Evolutionary conservation across 768 basidiomycete species (phyloP).

Genomic region (Leccinum boreale): DNA sequence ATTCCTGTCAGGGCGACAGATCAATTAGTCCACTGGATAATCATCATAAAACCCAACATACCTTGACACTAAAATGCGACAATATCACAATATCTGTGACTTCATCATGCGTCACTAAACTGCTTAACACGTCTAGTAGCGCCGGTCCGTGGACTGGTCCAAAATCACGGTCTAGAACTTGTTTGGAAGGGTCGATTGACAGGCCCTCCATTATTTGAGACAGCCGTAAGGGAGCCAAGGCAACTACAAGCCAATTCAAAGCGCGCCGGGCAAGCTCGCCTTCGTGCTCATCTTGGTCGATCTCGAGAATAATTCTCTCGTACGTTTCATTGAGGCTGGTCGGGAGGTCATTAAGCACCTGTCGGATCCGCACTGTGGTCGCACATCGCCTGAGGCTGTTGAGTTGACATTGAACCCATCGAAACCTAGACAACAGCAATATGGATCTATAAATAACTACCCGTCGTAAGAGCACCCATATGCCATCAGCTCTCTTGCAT

Average conservation of each 20-base stretch:
- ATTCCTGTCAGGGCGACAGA: background rate
- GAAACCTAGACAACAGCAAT: slow-evolving; percentile 4
- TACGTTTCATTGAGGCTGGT: slow-evolving; percentile 6
- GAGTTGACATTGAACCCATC: slow-evolving; percentile 18
- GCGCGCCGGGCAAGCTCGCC: background rate
- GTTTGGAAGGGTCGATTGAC: background rate
- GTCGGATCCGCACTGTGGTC: background rate
- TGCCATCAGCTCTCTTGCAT: slow-evolving; percentile 5
- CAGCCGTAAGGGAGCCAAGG: slow-evolving; percentile 4
- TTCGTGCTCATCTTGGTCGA: background rate
- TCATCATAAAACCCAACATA: background rate
- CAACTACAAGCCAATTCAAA: slow-evolving; percentile 12
- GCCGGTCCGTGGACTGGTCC: background rate
- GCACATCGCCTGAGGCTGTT: background rate
- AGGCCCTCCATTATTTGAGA: slow-evolving; percentile 9
- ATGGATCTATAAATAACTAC: too few relatives aligned
- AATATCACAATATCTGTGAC: background rate
- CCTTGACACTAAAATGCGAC: background rate
- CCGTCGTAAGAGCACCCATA: background rate
- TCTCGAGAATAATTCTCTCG: background rate
- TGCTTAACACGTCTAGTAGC: background rate
- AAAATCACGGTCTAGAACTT: background rate
- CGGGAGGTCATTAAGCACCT: slow-evolving; percentile 3
- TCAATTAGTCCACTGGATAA: background rate
- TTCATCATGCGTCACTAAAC: background rate